phyloP scores from a whole-genome alignment of 164 flowering plant species.

The Dillenia turbinata region DNA sequence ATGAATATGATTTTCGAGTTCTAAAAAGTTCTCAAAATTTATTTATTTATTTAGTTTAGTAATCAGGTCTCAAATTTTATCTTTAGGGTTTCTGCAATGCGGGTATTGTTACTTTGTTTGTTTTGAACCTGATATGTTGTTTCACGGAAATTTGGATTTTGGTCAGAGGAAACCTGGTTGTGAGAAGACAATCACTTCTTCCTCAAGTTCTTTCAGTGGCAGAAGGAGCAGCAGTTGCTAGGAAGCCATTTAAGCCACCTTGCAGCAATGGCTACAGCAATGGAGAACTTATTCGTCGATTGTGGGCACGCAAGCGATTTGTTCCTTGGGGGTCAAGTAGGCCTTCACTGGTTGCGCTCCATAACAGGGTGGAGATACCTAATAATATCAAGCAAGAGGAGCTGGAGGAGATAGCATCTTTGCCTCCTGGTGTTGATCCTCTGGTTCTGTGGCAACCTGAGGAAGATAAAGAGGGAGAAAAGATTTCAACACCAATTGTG shows the following conservation, averaged over 20 bases:
- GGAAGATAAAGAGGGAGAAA: slow-evolving; percentile 35
- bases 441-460: slow-evolving; percentile 87
- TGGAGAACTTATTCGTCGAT: slow-evolving; percentile 65
- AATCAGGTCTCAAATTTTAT: no score
- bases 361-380: slow-evolving; percentile 29
- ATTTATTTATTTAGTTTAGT: not conserved
- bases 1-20: not conserved
- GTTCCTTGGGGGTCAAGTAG: slow-evolving; percentile 92
- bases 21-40: not conserved
- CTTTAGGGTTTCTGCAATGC: no score
- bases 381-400: slow-evolving; percentile 27
- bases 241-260: slow-evolving; percentile 95
- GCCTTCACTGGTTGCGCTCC: slow-evolving; percentile 46
- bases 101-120: no score
- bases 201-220: slow-evolving; percentile 84
- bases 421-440: slow-evolving; percentile 88
- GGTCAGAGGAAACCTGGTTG: slow-evolving; percentile 82
- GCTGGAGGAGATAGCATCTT: slow-evolving; percentile 41
- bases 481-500: slow-evolving; percentile 27
- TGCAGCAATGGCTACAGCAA: slow-evolving; percentile 51
- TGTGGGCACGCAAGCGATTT: slow-evolving; percentile 80
- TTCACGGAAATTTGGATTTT: not conserved
- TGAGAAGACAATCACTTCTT: slow-evolving; percentile 73
- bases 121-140: not conserved
- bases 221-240: slow-evolving; percentile 75